Conservation (phyloP, 139 green algal species). For the Chlorella sp. region DNA sequence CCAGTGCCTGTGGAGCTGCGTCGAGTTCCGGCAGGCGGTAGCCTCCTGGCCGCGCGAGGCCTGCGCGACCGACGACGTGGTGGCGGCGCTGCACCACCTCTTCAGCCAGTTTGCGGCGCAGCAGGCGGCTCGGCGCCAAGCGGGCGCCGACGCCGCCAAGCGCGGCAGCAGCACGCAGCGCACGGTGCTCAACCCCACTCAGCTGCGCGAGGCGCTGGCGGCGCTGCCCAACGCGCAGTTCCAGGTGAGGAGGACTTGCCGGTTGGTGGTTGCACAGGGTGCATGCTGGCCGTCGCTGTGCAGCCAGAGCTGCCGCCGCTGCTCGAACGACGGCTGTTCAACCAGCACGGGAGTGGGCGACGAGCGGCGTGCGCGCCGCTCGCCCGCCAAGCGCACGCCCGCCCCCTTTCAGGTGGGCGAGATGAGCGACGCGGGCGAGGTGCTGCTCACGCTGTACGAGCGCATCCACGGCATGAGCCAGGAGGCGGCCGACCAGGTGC, state of each 20-base stretch:
- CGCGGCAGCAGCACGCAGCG: too few relatives aligned
- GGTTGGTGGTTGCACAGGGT: too few relatives aligned
- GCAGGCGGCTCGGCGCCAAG: neutral
- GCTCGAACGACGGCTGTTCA: too few relatives aligned
- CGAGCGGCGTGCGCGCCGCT: too few relatives aligned
- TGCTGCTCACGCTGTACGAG: conserved; percentile 19
- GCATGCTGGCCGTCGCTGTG: too few relatives aligned
- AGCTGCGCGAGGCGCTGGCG: conserved; percentile 14
- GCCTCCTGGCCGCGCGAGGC: neutral
- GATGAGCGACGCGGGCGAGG: conserved; percentile 18
- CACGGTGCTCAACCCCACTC: neutral
- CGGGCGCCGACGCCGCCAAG: neutral
- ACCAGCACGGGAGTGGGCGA: too few relatives aligned
- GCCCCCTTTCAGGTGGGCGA: neutral
- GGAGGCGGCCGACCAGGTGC: too few relatives aligned
- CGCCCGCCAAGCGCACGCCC: too few relatives aligned
- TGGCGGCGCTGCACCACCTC: conserved; percentile 1
- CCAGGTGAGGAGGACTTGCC: too few relatives aligned
- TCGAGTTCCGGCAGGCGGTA: conserved; percentile 30
- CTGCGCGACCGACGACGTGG: conserved; percentile 1
- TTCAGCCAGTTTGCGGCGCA: conserved; percentile 11
- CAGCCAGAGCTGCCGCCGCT: too few relatives aligned
- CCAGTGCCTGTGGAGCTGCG: conserved; percentile 65
- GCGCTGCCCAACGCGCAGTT: neutral
- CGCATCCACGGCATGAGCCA: neutral